Conservation (phyloP, 23 red algal genomes). For the Chondrus crispus region DNA sequence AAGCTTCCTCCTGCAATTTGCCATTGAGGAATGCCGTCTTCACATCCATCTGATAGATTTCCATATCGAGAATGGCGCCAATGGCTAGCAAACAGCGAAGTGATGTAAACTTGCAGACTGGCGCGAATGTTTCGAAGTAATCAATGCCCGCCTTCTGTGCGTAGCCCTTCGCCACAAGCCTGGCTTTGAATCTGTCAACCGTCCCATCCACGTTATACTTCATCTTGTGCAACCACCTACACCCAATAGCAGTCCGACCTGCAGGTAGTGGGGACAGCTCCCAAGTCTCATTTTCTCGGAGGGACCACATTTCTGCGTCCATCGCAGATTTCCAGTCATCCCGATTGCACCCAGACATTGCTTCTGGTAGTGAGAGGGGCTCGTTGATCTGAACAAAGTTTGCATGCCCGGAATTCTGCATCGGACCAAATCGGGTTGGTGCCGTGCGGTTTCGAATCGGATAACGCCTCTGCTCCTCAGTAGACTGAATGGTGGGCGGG, state of each 20-base stretch:
- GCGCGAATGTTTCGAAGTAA: background rate
- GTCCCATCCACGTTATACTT: background rate
- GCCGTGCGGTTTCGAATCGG: background rate
- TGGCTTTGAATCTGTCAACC: conserved; percentile 11
- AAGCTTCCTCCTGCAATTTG: background rate
- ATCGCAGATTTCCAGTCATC: conserved; percentile 25
- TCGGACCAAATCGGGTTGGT: background rate
- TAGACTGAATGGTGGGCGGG: too few species aligned
- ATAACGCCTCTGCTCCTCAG: too few species aligned
- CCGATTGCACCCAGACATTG: background rate
- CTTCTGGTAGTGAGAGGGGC: background rate
- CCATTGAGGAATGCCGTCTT: conserved; percentile 6
- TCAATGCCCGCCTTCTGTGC: background rate
- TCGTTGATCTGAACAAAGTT: background rate
- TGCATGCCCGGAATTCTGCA: background rate
- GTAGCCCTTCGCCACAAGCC: conserved; percentile 30
- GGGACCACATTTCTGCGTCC: background rate
- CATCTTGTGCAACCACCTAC: background rate
- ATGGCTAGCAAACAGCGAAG: background rate
- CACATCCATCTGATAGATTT: conserved; percentile 19
- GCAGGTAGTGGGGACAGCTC: background rate
- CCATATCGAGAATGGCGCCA: background rate
- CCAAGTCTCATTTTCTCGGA: conserved; percentile 19
- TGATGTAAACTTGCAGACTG: background rate
- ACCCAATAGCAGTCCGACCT: background rate